Evolutionary conservation across 192 early-diverging fungal species (phyloP), one percentile per base, ranked within the genome.

Genomic region (Kappamyces sp.): DNA sequence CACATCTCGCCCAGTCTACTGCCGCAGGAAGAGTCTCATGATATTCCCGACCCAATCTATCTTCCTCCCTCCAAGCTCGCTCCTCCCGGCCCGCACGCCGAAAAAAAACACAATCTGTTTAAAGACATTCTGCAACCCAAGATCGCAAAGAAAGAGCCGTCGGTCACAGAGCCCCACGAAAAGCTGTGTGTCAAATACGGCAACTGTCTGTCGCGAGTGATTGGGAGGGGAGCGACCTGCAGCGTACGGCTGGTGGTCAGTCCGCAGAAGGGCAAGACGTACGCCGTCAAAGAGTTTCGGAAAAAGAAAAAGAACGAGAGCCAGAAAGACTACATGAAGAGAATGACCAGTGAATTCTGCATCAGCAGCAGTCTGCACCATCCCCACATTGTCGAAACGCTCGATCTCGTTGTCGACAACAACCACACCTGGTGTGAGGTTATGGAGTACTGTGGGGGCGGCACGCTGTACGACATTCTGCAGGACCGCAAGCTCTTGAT

Each of bases 341-440:
- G 89, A 62, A 77, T 90, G 44, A 86, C 86, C 3, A 83, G 84
- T 1, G 90, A 92, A 66, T 92, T 89, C 71, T 92, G 88, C 65
- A 85, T 90, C 35, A 84, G 83, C 36, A 87, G 85, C 2, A 55
- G 51, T 8, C 44, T 65, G n/a, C 53, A 42, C 36, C 61, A 62
- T 15, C 50, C 32, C 1, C 31, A 62, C 33, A 49, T 62, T 49
- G 61, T 62, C 39, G 50, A 62, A 62, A 62, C 61, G 12, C 41
- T 62, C 34, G 61, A 62, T 62, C 32, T 62, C 35, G 61, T 62
- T 2, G 52, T 53, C 1, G 61, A 62, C 32, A 44, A 51, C 10
- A 62, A 62, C 8, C 49, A 62, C 32, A 58, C 49, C 6, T 65
- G 63, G 63, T 65, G 63, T 47, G 55, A 65, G 41, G 49, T 65